phyloP scores from a whole-genome alignment of 208 protist species.

The Trypanosoma boissoni region DNA sequence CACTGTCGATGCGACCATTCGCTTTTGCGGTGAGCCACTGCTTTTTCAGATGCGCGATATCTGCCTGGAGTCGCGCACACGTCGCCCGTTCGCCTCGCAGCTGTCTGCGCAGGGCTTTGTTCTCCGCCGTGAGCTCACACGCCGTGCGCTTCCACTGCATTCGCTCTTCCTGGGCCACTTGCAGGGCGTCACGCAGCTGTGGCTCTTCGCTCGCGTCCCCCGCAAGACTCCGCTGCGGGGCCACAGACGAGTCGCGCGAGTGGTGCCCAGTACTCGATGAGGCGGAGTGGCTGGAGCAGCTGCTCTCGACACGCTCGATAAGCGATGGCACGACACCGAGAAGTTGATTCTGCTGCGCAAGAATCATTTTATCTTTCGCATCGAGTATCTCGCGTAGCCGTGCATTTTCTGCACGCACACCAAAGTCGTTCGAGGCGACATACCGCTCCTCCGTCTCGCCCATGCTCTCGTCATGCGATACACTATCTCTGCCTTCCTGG shows the following conservation, averaged over 20 bases:
- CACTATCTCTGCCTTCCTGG: background rate
- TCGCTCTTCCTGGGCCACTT: conserved; percentile 8
- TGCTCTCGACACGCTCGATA: conserved; percentile 2
- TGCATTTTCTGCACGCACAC: conserved; percentile 3
- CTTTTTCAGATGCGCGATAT: conserved; percentile 52
- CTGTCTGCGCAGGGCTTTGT: conserved; percentile 15
- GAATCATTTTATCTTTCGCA: conserved; percentile 29
- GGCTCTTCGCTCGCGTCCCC: background rate
- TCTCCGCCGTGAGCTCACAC: conserved; percentile 14
- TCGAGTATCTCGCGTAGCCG: conserved; percentile 14
- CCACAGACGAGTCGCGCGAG: background rate
- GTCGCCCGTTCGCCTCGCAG: conserved; percentile 10
- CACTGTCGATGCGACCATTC: too few relatives aligned
- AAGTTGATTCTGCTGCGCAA: conserved; percentile 20
- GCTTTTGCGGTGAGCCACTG: conserved; percentile 34
- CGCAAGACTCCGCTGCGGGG: too few relatives aligned
- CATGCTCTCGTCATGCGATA: background rate
- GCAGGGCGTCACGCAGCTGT: conserved; percentile 5
- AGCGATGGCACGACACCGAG: conserved; percentile 7
- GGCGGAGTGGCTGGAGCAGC: background rate
- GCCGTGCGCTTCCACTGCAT: conserved; percentile 19
- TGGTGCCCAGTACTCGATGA: background rate
- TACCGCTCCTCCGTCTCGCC: background rate
- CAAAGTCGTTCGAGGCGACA: background rate
- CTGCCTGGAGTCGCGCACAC: conserved; percentile 37